Percentiles rank a stretch among this genome's conserved stretches.
Evolutionary conservation across 2,329 filamentous ascomycete species (phyloP).

Genomic region (Alternaria conjuncta): DNA sequence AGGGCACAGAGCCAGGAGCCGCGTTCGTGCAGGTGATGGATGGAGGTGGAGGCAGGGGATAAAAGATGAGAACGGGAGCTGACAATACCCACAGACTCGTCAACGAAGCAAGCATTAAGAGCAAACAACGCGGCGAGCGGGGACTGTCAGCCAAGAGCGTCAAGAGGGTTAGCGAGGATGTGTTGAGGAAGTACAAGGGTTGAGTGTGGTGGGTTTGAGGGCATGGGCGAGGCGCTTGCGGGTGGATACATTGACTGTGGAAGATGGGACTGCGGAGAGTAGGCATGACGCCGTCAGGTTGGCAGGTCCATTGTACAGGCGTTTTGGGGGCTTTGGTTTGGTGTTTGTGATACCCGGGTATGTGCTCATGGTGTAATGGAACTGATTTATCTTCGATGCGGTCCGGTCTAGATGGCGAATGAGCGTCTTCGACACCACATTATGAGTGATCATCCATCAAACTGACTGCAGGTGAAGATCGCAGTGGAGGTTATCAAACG

Average conservation of each 20-base stretch:
- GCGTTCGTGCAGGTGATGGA: accelerated
- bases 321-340: neutral
- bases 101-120: constrained; percentile 78
- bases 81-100: constrained; percentile 64
- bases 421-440: too few relatives aligned
- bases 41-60: accelerated
- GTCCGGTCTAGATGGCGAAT: too few relatives aligned
- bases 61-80: too few relatives aligned
- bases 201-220: constrained; percentile 9
- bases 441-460: too few relatives aligned
- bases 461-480: too few relatives aligned
- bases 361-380: neutral
- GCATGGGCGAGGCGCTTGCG: neutral
- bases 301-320: too few relatives aligned
- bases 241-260: accelerated
- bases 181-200: constrained; percentile 48
- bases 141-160: constrained; percentile 77
- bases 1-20: accelerated
- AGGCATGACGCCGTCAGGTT: neutral
- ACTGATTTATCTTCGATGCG: neutral
- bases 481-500: too few relatives aligned
- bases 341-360: neutral
- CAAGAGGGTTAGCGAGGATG: constrained; percentile 73
- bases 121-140: constrained; percentile 75
- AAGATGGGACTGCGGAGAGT: accelerated